phyloP scores from a whole-genome alignment of 345 rosid species.

The Salix caprea region DNA sequence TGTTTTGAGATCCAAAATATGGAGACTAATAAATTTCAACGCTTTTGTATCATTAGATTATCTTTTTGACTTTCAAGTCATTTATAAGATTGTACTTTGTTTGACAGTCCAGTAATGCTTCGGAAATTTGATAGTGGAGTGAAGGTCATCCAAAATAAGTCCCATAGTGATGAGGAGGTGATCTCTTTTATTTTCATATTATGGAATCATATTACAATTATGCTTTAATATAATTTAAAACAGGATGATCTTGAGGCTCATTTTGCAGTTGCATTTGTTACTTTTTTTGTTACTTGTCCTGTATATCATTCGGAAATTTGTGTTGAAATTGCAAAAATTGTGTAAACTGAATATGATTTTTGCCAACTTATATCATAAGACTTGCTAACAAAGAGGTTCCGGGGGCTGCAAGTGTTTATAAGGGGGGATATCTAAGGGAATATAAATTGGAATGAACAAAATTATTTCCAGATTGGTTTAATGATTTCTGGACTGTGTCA shows the following conservation, averaged over 20 bases:
- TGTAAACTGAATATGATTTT: neutral
- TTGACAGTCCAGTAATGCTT: constrained; percentile 88
- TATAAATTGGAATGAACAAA: neutral
- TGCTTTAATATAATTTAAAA: neutral
- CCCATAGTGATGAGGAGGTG: constrained; percentile 95
- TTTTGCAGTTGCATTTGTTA: neutral
- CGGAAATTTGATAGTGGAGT: constrained; percentile 99
- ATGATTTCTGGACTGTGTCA: neutral
- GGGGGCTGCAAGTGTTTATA: neutral
- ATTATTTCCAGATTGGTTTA: neutral
- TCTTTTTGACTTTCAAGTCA: constrained; percentile 14
- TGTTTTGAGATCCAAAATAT: neutral
- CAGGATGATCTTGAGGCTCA: neutral
- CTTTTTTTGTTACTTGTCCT: neutral
- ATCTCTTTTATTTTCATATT: constrained; percentile 15
- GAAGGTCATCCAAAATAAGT: constrained; percentile 86
- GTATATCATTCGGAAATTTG: neutral
- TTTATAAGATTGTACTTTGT: constrained; percentile 17
- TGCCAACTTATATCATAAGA: neutral
- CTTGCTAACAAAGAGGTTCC: neutral
- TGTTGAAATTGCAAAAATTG: neutral
- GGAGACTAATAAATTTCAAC: neutral
- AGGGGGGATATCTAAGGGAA: neutral
- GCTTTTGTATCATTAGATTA: neutral
- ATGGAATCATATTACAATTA: neutral